Evolutionary conservation across 768 basidiomycete genomes (phyloP).

Genomic region (Dioszegia hungarica): DNA sequence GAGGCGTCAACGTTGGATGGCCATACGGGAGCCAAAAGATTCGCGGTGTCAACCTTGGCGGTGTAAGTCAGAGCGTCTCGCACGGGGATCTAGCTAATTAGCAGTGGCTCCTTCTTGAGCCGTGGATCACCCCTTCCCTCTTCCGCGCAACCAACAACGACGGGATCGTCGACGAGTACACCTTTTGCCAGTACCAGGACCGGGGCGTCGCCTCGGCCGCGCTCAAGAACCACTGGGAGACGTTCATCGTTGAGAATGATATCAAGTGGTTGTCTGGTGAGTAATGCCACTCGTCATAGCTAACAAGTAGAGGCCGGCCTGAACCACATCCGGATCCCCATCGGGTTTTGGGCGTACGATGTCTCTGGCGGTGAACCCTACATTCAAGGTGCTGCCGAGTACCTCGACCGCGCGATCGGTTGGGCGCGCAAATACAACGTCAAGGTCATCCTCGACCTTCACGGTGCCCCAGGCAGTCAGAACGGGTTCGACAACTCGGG

Average conservation of each 20-base stretch:
- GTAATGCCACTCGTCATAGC: conserved; percentile 1
- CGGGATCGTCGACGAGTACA: conserved; percentile 48
- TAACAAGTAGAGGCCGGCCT: conserved; percentile 16
- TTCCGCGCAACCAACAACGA: conserved; percentile 41
- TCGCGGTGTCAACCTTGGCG: conserved; percentile 44
- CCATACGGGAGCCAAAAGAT: conserved; percentile 42
- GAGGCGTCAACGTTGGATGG: conserved; percentile 43
- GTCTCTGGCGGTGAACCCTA: conserved; percentile 44
- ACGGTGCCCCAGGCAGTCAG: conserved; percentile 46
- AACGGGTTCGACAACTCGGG: conserved; percentile 48
- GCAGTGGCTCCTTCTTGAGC: conserved; percentile 42
- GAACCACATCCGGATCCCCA: conserved; percentile 47
- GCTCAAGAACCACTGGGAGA: conserved; percentile 46
- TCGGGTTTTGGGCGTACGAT: conserved; percentile 47
- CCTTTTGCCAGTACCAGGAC: conserved; percentile 43
- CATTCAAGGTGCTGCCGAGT: conserved; percentile 42
- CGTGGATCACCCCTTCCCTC: conserved; percentile 46
- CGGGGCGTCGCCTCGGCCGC: conserved; percentile 22
- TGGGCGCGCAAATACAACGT: conserved; percentile 45
- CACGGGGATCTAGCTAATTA: conserved; percentile 2
- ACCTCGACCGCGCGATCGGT: conserved; percentile 45
- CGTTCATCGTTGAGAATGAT: conserved; percentile 51
- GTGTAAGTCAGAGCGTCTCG: conserved; percentile 21
- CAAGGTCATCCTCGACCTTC: conserved; percentile 47
- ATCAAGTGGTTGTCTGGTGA: conserved; percentile 44